Conservation (phyloP, 306 rosid genomes). For the Begonia loranthoides region DNA sequence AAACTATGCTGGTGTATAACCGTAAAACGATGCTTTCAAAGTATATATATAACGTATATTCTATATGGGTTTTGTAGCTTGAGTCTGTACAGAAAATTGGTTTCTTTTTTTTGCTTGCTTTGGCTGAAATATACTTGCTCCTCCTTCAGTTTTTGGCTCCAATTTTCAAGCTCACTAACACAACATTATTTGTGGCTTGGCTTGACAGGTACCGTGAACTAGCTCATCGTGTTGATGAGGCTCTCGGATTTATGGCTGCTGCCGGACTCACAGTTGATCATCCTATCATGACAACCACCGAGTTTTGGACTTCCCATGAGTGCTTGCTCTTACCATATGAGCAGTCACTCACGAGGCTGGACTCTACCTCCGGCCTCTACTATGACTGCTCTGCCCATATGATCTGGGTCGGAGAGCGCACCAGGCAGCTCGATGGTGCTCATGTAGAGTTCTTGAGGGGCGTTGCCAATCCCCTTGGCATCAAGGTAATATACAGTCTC, state of each 20-base stretch:
- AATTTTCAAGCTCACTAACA: too few species aligned
- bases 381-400: constrained; percentile 98
- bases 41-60: too few species aligned
- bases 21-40: too few species aligned
- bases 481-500: constrained; percentile 44
- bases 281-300: constrained; percentile 91
- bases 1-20: too few species aligned
- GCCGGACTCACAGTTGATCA: constrained; percentile 95
- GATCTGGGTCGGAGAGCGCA: constrained; percentile 93
- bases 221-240: constrained; percentile 93
- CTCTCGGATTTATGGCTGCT: constrained; percentile 98
- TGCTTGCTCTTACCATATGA: constrained; percentile 92
- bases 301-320: constrained; percentile 97
- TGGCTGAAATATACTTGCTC: too few species aligned
- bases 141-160: too few species aligned
- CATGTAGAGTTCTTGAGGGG: constrained; percentile 95
- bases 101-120: too few species aligned
- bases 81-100: too few species aligned
- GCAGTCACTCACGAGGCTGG: constrained; percentile 90
- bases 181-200: constrained; percentile 11
- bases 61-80: too few species aligned
- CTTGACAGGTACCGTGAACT: constrained; percentile 80
- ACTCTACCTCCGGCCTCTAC: constrained; percentile 86
- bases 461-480: constrained; percentile 91
- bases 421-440: constrained; percentile 94